Conservation (phyloP, 2,329 filamentous ascomycete species). For the Nigrograna mackinnonii region DNA sequence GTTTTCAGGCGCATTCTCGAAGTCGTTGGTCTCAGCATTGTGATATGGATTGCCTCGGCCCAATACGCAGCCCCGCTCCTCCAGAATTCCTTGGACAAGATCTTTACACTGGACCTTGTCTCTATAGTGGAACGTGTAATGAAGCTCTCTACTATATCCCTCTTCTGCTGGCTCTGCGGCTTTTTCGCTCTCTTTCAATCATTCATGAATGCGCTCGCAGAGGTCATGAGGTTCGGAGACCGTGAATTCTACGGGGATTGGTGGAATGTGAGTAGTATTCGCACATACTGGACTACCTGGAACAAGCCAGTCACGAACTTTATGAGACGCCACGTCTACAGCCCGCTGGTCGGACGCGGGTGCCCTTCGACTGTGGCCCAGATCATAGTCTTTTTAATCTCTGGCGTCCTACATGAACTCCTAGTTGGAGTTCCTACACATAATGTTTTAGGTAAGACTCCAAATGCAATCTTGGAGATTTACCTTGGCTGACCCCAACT, state of each 20-base stretch:
- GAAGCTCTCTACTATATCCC: conserved; percentile 92
- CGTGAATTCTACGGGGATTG: conserved; percentile 95
- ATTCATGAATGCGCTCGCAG: conserved; percentile 86
- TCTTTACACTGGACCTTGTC: conserved; percentile 76
- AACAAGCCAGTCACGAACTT: conserved; percentile 98
- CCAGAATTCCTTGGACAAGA: conserved; percentile 86
- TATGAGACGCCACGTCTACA: conserved; percentile 93
- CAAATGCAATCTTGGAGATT: neutral
- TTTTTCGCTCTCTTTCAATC: conserved; percentile 98
- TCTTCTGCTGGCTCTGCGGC: conserved; percentile 95
- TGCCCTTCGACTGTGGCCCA: conserved; percentile 74
- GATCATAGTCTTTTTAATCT: conserved; percentile 82
- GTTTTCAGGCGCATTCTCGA: conserved; percentile 82
- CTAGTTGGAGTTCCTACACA: conserved; percentile 94
- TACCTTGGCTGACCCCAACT: neutral
- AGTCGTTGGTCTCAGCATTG: conserved; percentile 75
- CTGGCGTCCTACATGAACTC: conserved; percentile 87
- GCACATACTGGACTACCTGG: conserved; percentile 93
- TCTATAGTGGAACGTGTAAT: conserved; percentile 87
- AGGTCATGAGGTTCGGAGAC: conserved; percentile 88
- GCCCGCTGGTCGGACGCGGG: conserved; percentile 82
- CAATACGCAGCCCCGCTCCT: conserved; percentile 93
- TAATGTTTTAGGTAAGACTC: conserved; percentile 73
- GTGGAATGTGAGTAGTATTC: conserved; percentile 86
- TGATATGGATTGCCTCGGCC: conserved; percentile 93